Conservation (phyloP, 306 rosid species). For the Quercus rubra region DNA sequence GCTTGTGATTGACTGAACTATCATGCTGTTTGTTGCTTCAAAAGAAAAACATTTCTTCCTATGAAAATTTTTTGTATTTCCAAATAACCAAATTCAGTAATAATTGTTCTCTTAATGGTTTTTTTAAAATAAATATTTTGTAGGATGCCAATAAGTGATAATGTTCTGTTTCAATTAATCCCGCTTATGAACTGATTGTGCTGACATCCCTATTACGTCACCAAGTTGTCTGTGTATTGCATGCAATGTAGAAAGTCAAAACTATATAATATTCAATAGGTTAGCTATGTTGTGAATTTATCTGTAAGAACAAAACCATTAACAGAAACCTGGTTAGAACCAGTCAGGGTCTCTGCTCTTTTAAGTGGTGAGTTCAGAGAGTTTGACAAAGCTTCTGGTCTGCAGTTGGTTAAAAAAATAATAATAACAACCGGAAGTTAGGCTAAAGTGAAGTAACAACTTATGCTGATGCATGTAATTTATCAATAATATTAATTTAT, state of each 20-base stretch:
- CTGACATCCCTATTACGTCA: background rate
- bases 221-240: background rate
- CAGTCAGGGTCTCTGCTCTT: too few relatives aligned
- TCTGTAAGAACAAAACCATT: too few relatives aligned
- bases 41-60: background rate
- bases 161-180: background rate
- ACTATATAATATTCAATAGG: too few relatives aligned
- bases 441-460: too few relatives aligned
- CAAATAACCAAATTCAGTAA: background rate
- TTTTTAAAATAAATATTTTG: background rate
- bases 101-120: background rate
- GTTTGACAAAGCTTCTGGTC: too few relatives aligned
- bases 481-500: too few relatives aligned
- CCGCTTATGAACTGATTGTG: background rate
- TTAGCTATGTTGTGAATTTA: too few relatives aligned
- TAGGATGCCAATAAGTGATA: background rate
- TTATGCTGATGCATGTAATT: too few relatives aligned
- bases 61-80: background rate
- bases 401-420: too few relatives aligned
- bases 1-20: background rate
- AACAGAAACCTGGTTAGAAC: too few relatives aligned
- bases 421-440: too few relatives aligned
- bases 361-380: too few relatives aligned
- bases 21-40: background rate
- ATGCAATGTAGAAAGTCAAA: background rate